Base-by-base conservation (phyloP, 768 basidiomycete species). In the Pluteus cervinus region DNA sequence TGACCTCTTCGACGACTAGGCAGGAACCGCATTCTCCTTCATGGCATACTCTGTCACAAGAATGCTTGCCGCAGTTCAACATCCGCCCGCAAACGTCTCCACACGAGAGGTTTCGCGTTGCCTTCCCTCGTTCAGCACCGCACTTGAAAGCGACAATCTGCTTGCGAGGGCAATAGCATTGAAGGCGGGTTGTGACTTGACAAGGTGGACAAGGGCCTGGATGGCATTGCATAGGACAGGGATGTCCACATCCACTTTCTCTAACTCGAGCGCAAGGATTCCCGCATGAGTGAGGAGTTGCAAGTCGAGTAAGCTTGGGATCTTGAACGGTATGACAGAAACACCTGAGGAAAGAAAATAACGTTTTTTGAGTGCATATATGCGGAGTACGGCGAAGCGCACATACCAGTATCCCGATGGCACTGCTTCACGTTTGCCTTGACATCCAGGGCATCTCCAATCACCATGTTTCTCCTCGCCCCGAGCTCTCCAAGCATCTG, bases 181-280 rank as follows among this genome's bases (percentile, higher is more conserved):
- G 63, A n/a, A 79, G 60, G 29, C 76, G 72, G 0, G 85, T 76
- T 4, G 84, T 86, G 8, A 94, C 73, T 44, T 79, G 75, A 53
- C 96, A 99, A 0, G 91, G 91, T 0, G 93, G 93, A 61, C 96
- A 99, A 0, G 94, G 96, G 0, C 94, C 96, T 0, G 96, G 94
- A 56, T 97, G 94, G 52, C 94, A 98, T 10, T 68, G 65, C 10
- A 91, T 54, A 0, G 91, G 76, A 55, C 93, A 98, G 0, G 88
- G 68, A 52, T 97, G 94, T 0, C 69, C 67, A 48, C 94, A 99
- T 4, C 63, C 63, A 20, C 63, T 60, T 24, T 65, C 58, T 2
- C 82, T 75, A 4, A 59, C 41, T 9, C 84, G 77, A 0, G 77
- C 68, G 53, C 86, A 89, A 0, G 79, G 69, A 43, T 73, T 73